These are phyloP conservation scores for Suillus spraguei DNA, from an alignment of 768 basidiomycete genomes.

Conservation along the genomic window DNA sequence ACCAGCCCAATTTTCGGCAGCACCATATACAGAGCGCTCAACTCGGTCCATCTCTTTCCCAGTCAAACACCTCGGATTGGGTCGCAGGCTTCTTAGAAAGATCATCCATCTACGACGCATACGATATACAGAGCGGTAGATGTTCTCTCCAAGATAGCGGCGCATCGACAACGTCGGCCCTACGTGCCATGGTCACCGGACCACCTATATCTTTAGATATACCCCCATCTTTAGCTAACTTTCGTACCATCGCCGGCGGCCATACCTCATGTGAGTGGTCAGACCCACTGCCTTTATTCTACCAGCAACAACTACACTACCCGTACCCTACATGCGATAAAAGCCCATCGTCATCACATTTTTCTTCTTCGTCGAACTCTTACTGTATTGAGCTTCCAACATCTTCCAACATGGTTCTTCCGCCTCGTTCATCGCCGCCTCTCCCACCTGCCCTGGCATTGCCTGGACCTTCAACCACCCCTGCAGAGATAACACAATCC, in stretches of 20 bases:
- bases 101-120: constrained; percentile 28
- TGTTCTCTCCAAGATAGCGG: constrained; percentile 14
- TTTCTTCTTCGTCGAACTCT: constrained; percentile 13
- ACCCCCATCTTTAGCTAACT: constrained; percentile 23
- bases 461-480: constrained; percentile 17
- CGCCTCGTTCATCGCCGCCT: constrained; percentile 12
- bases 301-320: constrained; percentile 22
- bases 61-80: constrained; percentile 24
- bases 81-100: constrained; percentile 32
- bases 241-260: constrained; percentile 24
- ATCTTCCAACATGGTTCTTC: constrained; percentile 14
- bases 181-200: constrained; percentile 17
- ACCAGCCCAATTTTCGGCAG: constrained; percentile 20
- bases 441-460: constrained; percentile 10
- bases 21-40: constrained; percentile 17
- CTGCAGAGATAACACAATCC: constrained; percentile 33
- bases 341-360: constrained; percentile 5
- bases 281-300: constrained; percentile 23
- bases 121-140: constrained; percentile 18
- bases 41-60: constrained; percentile 18
- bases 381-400: constrained; percentile 16
- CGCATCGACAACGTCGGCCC: constrained; percentile 13
- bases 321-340: constrained; percentile 21
- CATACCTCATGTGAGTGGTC: constrained; percentile 28
- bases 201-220: constrained; percentile 20